Conservation (phyloP, 176 grass and related monocot genomes). For the Ensete ventricosum region DNA sequence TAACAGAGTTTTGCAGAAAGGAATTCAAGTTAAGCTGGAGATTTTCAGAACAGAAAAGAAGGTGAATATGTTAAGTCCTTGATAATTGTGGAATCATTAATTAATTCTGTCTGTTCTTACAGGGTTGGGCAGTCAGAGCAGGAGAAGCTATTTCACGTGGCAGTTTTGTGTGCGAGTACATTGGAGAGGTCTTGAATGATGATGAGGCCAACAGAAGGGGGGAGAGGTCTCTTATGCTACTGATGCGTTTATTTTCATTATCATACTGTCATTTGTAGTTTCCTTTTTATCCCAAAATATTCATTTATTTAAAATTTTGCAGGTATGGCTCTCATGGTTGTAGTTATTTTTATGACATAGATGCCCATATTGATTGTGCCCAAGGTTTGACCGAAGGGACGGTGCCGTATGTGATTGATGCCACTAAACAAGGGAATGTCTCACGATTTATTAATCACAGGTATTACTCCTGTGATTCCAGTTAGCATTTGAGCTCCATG, state of each 20-base stretch:
- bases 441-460: conserved; percentile 99
- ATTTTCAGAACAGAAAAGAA: conserved; percentile 85
- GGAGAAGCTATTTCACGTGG: conserved; percentile 65
- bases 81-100: conserved; percentile 3
- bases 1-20: conserved; percentile 93
- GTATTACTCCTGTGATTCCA: conserved; percentile 17
- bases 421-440: conserved; percentile 70
- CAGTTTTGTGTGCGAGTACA: conserved; percentile 89
- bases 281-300: not conserved
- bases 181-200: conserved; percentile 67
- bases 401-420: conserved; percentile 55
- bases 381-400: conserved; percentile 35
- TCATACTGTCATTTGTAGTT: not conserved
- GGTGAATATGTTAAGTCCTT: conserved; percentile 28
- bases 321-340: conserved; percentile 39
- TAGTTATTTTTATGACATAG: conserved; percentile 58
- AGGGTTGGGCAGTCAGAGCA: conserved; percentile 97
- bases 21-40: conserved; percentile 73
- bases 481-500: not conserved
- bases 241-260: not conserved
- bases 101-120: conserved; percentile 18
- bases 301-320: conserved; percentile 17
- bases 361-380: conserved; percentile 47
- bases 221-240: conserved; percentile 36
- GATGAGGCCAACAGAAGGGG: conserved; percentile 35